Percentiles rank a stretch among this genome's conserved stretches.
Evolutionary conservation across 2,329 filamentous ascomycete species (phyloP).

Genomic region (Xylariaceae sp.): DNA sequence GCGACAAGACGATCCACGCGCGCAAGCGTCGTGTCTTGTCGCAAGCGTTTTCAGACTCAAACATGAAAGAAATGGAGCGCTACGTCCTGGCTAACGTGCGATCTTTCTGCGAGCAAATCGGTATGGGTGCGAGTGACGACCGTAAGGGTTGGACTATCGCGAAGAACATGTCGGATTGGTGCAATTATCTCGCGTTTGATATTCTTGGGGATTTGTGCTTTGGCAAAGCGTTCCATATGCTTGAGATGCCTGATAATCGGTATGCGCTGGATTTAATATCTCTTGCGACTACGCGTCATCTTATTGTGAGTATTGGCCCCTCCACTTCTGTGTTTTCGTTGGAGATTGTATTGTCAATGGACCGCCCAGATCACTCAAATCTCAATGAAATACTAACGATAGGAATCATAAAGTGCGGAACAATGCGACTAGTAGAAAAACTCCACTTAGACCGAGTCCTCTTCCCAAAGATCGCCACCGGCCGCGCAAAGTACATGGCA

Average conservation of each 20-base stretch:
- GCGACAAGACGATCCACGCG: slow-evolving; percentile 66
- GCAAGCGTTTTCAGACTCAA: slow-evolving; percentile 67
- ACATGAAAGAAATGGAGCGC: slow-evolving; percentile 66
- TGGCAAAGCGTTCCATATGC: slow-evolving; percentile 62
- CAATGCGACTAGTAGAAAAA: slow-evolving; percentile 66
- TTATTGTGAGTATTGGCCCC: slow-evolving; percentile 53
- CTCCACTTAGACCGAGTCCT: slow-evolving; percentile 66
- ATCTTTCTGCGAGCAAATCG: slow-evolving; percentile 62
- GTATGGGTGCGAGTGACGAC: slow-evolving; percentile 39
- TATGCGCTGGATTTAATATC: slow-evolving; percentile 67
- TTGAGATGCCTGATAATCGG: slow-evolving; percentile 58
- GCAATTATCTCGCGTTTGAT: slow-evolving; percentile 61
- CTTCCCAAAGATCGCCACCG: slow-evolving; percentile 64
- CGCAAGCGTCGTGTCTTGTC: slow-evolving; percentile 69
- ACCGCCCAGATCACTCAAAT: too few species aligned
- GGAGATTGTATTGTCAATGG: too few species aligned
- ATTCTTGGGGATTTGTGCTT: slow-evolving; percentile 61
- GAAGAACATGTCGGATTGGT: slow-evolving; percentile 63
- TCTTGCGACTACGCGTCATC: slow-evolving; percentile 64
- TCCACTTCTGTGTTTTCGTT: background rate
- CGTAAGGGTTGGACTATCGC: slow-evolving; percentile 56
- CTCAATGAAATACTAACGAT: slow-evolving; percentile 1
- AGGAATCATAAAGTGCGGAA: slow-evolving; percentile 54
- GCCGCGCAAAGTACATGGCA: slow-evolving; percentile 67
- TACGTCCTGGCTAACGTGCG: slow-evolving; percentile 65